Evolutionary conservation across 371 early-diverging fungal species (phyloP), one percentile per base, ranked within the genome.

Genomic region (Synchytrium microbalum): DNA sequence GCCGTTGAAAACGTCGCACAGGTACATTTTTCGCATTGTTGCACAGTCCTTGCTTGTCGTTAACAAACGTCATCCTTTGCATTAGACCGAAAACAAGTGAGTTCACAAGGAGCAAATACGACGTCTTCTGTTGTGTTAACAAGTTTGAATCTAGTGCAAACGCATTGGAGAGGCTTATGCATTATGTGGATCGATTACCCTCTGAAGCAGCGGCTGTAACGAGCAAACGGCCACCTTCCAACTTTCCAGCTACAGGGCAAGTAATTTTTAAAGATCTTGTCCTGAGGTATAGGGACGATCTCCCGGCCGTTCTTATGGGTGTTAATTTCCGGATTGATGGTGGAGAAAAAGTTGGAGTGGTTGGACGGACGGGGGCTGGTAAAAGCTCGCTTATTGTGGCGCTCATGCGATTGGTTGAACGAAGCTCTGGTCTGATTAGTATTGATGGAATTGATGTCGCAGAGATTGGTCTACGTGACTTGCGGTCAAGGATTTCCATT

Each of bases 341-440:
- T 0, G 64, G 72, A 13, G 84, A 88, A 63, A 86, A 86, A 67
- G 74, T 87, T 54, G 85, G 86, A 24, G 82, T 88, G 52, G 84
- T 86, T 28, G 85, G 86, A 8, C 53, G 76, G 13, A 74, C 75
- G 10, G 76, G 75, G 25, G 27, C 78, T 31, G 84, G 85, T 29
- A 67, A 67, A 23, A 60, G 57, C 1, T 58, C 67, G 2, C 46
- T 85, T 32, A 54, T 81, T 38, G 73, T 81, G 24, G 71, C 78
- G n/a, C 66, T 86, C 26, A 66, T 86, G 52, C 76, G 87, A 32
- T 77, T 87, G 25, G 81, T 85, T n/a, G 86, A 85, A 66, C 26
- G 72, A 0, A 69, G 75, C 29, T 78, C 77, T 53, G 80, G 86
- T 38, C 64, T 68, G 57, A 83, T 87, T 58, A 63, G 73, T 61